Percentiles rank a stretch among this genome's conserved stretches.
Conservation (phyloP, 2,329 filamentous ascomycete genomes). For the Diaporthe vaccinii region DNA sequence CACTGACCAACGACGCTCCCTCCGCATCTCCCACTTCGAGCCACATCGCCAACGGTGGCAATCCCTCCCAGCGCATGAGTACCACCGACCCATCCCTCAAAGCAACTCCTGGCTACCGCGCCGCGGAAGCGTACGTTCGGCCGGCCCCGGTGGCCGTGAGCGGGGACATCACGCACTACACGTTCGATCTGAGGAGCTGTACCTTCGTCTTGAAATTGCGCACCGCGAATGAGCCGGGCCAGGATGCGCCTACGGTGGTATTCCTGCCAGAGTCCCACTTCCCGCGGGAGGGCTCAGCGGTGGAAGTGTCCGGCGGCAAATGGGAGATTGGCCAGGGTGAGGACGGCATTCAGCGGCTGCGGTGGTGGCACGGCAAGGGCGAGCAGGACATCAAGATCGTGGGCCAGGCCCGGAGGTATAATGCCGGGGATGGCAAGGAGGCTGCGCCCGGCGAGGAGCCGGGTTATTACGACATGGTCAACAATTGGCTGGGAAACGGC, state of each 20-base stretch:
- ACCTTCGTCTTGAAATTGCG: constrained; percentile 80
- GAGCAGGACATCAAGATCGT: constrained; percentile 84
- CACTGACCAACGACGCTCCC: constrained; percentile 70
- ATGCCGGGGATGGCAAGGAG: constrained; percentile 67
- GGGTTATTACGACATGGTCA: constrained; percentile 82
- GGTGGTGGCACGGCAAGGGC: constrained; percentile 94
- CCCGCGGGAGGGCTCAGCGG: constrained; percentile 77
- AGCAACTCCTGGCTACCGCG: constrained; percentile 80
- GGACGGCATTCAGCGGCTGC: constrained; percentile 79
- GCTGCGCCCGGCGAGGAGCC: constrained; percentile 78
- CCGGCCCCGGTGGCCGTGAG: constrained; percentile 83
- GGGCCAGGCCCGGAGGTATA: constrained; percentile 78
- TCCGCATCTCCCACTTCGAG: constrained; percentile 69
- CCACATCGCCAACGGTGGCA: constrained; percentile 51
- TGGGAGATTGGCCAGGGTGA: constrained; percentile 86
- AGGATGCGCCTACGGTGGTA: constrained; percentile 79
- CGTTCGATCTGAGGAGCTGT: constrained; percentile 86
- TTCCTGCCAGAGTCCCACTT: constrained; percentile 96
- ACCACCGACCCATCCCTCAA: constrained; percentile 66
- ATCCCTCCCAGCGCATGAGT: constrained; percentile 26
- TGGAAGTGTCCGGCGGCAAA: constrained; percentile 87
- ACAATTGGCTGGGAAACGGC: constrained; percentile 61
- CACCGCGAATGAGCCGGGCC: constrained; percentile 67
- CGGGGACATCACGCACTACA: constrained; percentile 78
- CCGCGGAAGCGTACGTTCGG: constrained; percentile 92